phyloP scores from a whole-genome alignment of 768 basidiomycete genomes.

The Coprinopsis cinerea region DNA sequence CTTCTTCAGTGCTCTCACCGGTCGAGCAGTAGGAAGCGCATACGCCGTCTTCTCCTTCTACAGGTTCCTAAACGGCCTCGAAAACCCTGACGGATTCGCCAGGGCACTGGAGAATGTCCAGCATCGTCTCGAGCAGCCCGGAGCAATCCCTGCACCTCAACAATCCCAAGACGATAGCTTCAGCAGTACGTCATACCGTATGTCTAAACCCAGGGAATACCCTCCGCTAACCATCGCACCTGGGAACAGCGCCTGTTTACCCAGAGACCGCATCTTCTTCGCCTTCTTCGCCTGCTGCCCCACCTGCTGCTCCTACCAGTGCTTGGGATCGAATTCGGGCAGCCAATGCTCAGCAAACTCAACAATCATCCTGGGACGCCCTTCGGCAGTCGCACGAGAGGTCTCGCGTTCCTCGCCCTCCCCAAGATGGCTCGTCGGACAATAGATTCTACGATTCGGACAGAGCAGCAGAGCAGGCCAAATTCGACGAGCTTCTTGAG shows the following conservation, averaged over 20 bases:
- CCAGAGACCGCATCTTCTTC: too few species aligned
- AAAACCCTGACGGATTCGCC: conserved; percentile 35
- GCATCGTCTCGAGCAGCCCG: conserved; percentile 32
- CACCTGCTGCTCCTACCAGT: conserved; percentile 22
- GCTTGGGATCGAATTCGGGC: conserved; percentile 67
- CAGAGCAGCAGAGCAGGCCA: conserved; percentile 43
- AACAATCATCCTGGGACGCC: conserved; percentile 60
- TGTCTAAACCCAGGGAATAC: too few species aligned
- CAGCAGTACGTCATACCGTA: too few species aligned
- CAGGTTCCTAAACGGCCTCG: conserved; percentile 31
- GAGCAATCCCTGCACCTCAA: too few species aligned
- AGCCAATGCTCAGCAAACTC: conserved; percentile 36
- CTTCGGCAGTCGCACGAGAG: conserved; percentile 56
- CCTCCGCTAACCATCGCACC: too few species aligned
- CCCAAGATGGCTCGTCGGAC: conserved; percentile 1
- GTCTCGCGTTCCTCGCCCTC: conserved; percentile 18
- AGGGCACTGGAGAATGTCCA: conserved; percentile 39
- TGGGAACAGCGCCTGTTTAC: too few species aligned
- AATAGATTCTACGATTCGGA: conserved; percentile 18
- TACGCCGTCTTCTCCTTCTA: conserved; percentile 25
- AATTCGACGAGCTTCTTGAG: conserved; percentile 55
- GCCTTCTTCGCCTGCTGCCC: conserved; percentile 5
- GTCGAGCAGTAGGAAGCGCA: conserved; percentile 26
- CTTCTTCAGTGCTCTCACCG: conserved; percentile 19
- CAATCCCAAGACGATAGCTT: too few species aligned